phyloP scores from a whole-genome alignment of 805 yeast species.

The Cyberlindnera xylosilytica region DNA sequence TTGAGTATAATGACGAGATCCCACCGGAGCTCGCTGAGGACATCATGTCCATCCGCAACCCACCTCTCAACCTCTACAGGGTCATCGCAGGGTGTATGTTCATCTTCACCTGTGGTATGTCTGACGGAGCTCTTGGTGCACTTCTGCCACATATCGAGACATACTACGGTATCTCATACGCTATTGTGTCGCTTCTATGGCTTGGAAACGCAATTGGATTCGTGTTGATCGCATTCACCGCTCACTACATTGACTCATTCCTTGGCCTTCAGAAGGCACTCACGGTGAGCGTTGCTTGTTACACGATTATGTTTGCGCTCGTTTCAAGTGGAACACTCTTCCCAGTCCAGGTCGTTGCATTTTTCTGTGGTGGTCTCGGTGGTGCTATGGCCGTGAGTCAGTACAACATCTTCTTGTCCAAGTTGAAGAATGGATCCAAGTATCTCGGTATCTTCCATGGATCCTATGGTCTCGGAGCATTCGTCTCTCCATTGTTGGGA shows the following conservation, averaged over 20 bases:
- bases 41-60: constrained; percentile 38
- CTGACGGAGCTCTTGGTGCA: constrained; percentile 62
- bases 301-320: constrained; percentile 41
- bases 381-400: constrained; percentile 48
- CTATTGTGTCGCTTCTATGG: constrained; percentile 59
- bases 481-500: constrained; percentile 56
- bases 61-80: constrained; percentile 42
- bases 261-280: constrained; percentile 40
- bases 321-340: constrained; percentile 48
- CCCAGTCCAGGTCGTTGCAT: constrained; percentile 46
- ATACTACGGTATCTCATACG: constrained; percentile 45
- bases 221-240: constrained; percentile 45
- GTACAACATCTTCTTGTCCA: constrained; percentile 47
- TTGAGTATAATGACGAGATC: constrained; percentile 7
- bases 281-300: constrained; percentile 35
- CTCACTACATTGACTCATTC: constrained; percentile 40
- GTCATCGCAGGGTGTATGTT: constrained; percentile 39
- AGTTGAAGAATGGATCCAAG: constrained; percentile 40
- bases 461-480: constrained; percentile 62
- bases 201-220: constrained; percentile 55
- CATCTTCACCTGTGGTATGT: constrained; percentile 41
- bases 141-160: constrained; percentile 52
- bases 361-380: constrained; percentile 59
- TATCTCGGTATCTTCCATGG: constrained; percentile 59
- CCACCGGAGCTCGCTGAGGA: constrained; percentile 6